Conservation (phyloP, 176 grass and related monocot species). For the Poa annua region DNA sequence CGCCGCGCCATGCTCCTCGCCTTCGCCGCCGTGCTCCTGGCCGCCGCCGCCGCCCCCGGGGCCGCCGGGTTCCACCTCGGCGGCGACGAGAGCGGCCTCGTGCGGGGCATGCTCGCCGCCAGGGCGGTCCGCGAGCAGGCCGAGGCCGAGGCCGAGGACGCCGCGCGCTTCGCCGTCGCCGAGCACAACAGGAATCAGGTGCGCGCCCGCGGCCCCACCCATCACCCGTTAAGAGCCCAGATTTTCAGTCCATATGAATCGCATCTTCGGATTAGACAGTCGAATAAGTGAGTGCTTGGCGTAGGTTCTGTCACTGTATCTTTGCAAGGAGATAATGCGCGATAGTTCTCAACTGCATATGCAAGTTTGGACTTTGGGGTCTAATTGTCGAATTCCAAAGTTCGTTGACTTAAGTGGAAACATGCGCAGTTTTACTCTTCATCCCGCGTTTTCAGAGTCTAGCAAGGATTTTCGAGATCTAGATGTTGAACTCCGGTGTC, state of each 20-base stretch:
- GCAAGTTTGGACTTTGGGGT: slow-evolving; percentile 1
- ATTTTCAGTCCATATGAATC: slow-evolving; percentile 8
- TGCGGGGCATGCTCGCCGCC: slow-evolving; percentile 53
- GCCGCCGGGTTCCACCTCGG: slow-evolving; percentile 58
- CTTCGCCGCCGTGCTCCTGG: slow-evolving; percentile 28
- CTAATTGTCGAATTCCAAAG: background rate
- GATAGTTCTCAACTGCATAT: background rate
- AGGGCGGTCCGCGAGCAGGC: slow-evolving; percentile 49
- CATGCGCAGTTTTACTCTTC: background rate
- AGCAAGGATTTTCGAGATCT: slow-evolving; percentile 21
- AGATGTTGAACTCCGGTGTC: background rate
- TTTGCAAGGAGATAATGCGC: background rate
- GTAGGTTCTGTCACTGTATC: background rate
- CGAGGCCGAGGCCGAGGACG: slow-evolving; percentile 70
- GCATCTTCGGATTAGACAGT: background rate
- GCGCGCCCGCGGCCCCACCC: background rate
- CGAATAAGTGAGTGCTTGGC: background rate
- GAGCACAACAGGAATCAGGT: slow-evolving; percentile 81
- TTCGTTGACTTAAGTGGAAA: slow-evolving; percentile 7
- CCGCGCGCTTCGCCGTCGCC: slow-evolving; percentile 77
- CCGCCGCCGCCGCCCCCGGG: background rate
- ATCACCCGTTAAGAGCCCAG: background rate
- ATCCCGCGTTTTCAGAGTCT: background rate
- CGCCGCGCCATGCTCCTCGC: background rate
- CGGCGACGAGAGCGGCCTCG: slow-evolving; percentile 54